A percentile compares a stretch with the other conserved stretches of the same genome.
phyloP scores from a whole-genome alignment of 768 basidiomycete species.

The Hericium coralloides region DNA sequence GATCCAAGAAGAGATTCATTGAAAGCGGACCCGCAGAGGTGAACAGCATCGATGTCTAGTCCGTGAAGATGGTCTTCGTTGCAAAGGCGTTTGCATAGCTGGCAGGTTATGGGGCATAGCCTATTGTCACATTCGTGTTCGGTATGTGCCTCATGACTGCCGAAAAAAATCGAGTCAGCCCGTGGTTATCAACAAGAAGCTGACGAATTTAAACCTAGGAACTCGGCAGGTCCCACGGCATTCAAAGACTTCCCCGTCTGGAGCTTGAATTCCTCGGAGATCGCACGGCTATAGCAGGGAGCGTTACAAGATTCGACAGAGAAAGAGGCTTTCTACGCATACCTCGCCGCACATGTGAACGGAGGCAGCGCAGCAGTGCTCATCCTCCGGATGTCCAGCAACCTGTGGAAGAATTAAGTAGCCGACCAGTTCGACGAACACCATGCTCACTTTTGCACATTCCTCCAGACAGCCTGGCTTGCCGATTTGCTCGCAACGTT shows the following conservation, averaged over 20 bases:
- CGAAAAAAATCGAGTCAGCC: background rate
- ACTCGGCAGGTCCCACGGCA: conserved; percentile 6
- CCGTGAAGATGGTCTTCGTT: conserved; percentile 43
- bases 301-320: background rate
- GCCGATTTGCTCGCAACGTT: conserved; percentile 35
- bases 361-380: conserved; percentile 44
- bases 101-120: conserved; percentile 44
- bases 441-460: conserved; percentile 38
- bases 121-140: conserved; percentile 42
- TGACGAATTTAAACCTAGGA: background rate
- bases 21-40: conserved; percentile 47
- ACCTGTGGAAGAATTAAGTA: conserved; percentile 24
- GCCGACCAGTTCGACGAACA: background rate
- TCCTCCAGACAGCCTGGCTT: conserved; percentile 41
- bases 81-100: conserved; percentile 49
- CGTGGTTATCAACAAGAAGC: too few relatives aligned
- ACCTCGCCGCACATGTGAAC: conserved; percentile 51
- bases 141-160: conserved; percentile 36
- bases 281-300: conserved; percentile 12
- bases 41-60: conserved; percentile 27
- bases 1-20: background rate
- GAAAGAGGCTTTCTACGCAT: conserved; percentile 1
- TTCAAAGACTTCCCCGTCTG: conserved; percentile 3
- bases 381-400: conserved; percentile 36
- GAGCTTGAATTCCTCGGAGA: conserved; percentile 2